phyloP scores from a whole-genome alignment of 495 filamentous ascomycete species.

The Lophiostoma macrostomum region DNA sequence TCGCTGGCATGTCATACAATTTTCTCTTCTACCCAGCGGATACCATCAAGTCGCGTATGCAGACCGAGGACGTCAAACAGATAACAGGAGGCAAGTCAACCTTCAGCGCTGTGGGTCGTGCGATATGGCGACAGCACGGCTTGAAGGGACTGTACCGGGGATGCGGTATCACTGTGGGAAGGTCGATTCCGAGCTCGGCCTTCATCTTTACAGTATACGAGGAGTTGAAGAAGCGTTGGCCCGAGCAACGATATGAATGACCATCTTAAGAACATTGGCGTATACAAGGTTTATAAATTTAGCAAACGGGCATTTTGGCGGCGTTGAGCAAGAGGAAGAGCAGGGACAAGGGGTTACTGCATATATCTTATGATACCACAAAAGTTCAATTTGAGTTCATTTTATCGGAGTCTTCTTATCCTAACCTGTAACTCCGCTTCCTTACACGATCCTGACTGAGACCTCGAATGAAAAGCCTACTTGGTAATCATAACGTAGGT shows the following conservation, averaged over 20 bases:
- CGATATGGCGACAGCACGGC: conserved; percentile 77
- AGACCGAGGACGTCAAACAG: conserved; percentile 70
- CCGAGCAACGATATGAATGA: neutral
- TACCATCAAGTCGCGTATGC: conserved; percentile 94
- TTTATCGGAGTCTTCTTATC: too few species aligned
- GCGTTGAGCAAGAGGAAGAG: neutral
- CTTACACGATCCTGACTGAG: too few species aligned
- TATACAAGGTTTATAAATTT: neutral
- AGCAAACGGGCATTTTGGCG: neutral
- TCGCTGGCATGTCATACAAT: conserved; percentile 89
- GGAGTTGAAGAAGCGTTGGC: conserved; percentile 49
- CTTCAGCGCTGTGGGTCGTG: conserved; percentile 66
- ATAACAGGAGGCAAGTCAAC: conserved; percentile 44
- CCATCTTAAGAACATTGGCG: neutral
- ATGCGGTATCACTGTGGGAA: conserved; percentile 86
- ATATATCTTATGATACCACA: too few species aligned
- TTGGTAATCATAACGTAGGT: too few species aligned
- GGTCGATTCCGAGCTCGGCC: conserved; percentile 89
- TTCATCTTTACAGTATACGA: conserved; percentile 96
- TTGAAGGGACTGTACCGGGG: conserved; percentile 84
- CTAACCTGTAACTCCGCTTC: too few species aligned
- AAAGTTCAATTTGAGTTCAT: too few species aligned
- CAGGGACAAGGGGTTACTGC: neutral
- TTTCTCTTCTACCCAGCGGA: conserved; percentile 96
- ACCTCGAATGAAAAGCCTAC: too few species aligned